Percentiles rank a stretch among this genome's conserved stretches.
phyloP scores from a whole-genome alignment of 768 basidiomycete species.

The Chalciporus pseudorubinellus region DNA sequence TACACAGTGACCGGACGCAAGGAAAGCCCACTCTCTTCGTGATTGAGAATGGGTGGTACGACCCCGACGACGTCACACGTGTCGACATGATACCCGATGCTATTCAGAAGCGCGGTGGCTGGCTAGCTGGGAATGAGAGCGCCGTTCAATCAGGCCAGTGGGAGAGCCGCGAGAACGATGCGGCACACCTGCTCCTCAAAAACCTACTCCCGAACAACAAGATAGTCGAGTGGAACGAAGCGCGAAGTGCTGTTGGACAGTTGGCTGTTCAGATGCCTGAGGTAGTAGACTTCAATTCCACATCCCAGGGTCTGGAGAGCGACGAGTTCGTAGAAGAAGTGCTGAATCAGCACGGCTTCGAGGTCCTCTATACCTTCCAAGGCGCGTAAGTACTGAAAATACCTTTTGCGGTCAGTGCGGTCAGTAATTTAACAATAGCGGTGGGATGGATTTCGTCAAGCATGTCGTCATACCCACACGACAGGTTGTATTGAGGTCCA shows the following conservation, averaged over 20 bases:
- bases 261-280: conserved; percentile 20
- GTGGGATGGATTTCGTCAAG: conserved; percentile 40
- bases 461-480: conserved; percentile 35
- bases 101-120: conserved; percentile 26
- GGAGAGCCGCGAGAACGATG: conserved; percentile 4
- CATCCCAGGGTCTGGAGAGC: conserved; percentile 12
- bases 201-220: conserved; percentile 18
- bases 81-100: conserved; percentile 34
- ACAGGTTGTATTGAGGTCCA: conserved; percentile 32
- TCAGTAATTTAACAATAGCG: conserved; percentile 18
- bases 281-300: not conserved
- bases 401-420: not conserved
- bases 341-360: conserved; percentile 36
- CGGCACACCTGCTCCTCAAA: conserved; percentile 17
- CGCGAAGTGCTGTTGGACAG: conserved; percentile 19
- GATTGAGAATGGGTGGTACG: conserved; percentile 41
- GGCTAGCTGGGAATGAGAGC: conserved; percentile 16
- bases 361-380: conserved; percentile 39
- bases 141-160: conserved; percentile 16
- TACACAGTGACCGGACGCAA: conserved; percentile 12
- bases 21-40: conserved; percentile 27
- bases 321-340: conserved; percentile 31
- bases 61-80: conserved; percentile 34
- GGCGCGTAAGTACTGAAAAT: conserved; percentile 35
- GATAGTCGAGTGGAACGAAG: conserved; percentile 31